Conservation (phyloP, 495 filamentous ascomycete genomes). For the Hypoxylon trugodes region DNA sequence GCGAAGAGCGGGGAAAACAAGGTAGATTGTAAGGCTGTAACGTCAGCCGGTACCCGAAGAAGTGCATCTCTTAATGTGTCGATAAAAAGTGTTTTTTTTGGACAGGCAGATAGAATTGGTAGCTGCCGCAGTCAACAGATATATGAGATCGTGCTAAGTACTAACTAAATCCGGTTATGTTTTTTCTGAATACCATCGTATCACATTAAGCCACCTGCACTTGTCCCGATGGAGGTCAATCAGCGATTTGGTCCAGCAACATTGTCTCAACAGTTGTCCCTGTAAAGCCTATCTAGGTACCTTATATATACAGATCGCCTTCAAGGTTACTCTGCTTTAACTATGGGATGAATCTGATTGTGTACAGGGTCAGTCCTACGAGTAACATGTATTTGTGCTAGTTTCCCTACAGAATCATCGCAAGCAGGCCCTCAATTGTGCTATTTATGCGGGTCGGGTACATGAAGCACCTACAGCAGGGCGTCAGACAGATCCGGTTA, state of each 20-base stretch:
- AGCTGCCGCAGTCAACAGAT: constrained; percentile 41
- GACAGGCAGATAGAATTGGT: constrained; percentile 34
- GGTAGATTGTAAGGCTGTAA: constrained; percentile 38
- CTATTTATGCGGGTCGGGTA: constrained; percentile 9
- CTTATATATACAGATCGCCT: too few relatives aligned
- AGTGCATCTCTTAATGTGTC: constrained; percentile 40
- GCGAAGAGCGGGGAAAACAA: constrained; percentile 23
- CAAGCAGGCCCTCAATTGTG: not conserved
- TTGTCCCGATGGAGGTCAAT: too few relatives aligned
- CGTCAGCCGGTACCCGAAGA: constrained; percentile 9
- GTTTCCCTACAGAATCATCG: not conserved
- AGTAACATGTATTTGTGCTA: constrained; percentile 5
- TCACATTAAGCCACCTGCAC: too few relatives aligned
- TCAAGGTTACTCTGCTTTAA: too few relatives aligned
- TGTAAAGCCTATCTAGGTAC: too few relatives aligned
- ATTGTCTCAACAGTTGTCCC: too few relatives aligned
- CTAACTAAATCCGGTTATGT: constrained; percentile 4
- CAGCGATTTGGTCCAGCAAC: too few relatives aligned
- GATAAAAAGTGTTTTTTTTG: constrained; percentile 39
- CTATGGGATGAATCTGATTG: too few relatives aligned
- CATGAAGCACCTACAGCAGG: constrained; percentile 2
- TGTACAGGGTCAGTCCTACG: too few relatives aligned
- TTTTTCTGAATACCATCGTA: too few relatives aligned
- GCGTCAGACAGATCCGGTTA: constrained; percentile 37
- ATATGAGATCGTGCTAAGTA: constrained; percentile 31